Base-by-base conservation (phyloP, 116 monocot species). In the Posidonia oceanica region DNA sequence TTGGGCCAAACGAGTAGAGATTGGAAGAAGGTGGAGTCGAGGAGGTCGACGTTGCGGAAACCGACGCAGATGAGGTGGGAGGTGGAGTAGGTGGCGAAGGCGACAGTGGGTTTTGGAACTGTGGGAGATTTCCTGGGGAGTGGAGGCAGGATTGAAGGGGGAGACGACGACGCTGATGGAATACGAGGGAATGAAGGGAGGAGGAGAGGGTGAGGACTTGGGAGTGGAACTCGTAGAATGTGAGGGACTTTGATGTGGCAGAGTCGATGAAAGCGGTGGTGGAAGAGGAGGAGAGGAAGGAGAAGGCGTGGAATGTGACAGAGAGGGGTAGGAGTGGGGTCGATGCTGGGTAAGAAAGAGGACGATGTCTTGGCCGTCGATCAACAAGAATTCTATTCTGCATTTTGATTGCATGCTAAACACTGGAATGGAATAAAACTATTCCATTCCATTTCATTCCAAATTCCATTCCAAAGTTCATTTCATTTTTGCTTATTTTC, bases 101-200 rank as follows among this genome's bases (percentile, higher is more conserved):
- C 78, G 36, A 91, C 39, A 42, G 77, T 54, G 29, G 95, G 91
- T 14, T 36, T 69, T 20, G 36, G 65, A 84, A 39, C 72, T 83
- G 61, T 78, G 76, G 52, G 75, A 61, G 74, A 91, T 80, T 73
- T 29, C 29, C 29, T 29, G 29, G 29, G 29, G 29, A 29, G 29
- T 0, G 29, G 29, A 29, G 29, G 29, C 23, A 20, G 88, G 91
- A 70, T 96, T 96, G 63, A 80, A 70, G 15, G 91, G 91, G 74
- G 84, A 88, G 69, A 86, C 72, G 63, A 88, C 72, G 59, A 72
- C 84, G 66, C 95, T 91, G 69, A 84, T 59, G 79, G 83, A 79
- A 68, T 29, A 58, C 72, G 37, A n/a, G 59, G 12, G 61, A 76
- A 29, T 4, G 18, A 41, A 81, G 73, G 22, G 72, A 17, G 21